These are phyloP conservation scores for Penicillium salamii DNA, from an alignment of 495 filamentous ascomycete species.

Conservation along the genomic window DNA sequence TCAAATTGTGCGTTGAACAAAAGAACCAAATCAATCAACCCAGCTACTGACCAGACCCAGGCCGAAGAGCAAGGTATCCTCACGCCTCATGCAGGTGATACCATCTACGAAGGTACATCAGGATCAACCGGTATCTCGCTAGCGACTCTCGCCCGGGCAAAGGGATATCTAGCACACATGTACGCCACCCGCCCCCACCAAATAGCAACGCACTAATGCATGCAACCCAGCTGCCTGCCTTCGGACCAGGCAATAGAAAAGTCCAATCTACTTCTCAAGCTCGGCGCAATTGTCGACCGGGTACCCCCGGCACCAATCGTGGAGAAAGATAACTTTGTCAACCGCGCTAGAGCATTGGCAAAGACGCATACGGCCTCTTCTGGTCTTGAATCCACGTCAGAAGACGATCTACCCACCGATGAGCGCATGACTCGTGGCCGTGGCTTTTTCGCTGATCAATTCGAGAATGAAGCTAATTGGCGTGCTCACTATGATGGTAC, in stretches of 20 bases:
- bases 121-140: conserved; percentile 93
- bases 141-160: conserved; percentile 80
- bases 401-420: conserved; percentile 12
- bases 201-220: conserved; percentile 13
- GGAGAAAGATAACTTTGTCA: conserved; percentile 89
- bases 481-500: conserved; percentile 77
- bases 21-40: not conserved
- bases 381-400: not conserved
- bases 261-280: conserved; percentile 78
- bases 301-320: conserved; percentile 90
- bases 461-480: conserved; percentile 87
- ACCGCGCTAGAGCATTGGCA: conserved; percentile 78
- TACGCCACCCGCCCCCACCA: conserved; percentile 27
- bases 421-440: conserved; percentile 29
- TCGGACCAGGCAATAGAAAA: conserved; percentile 89
- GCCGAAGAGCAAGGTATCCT: conserved; percentile 80
- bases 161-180: conserved; percentile 91
- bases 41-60: conserved; percentile 22
- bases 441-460: conserved; percentile 96
- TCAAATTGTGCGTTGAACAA: conserved; percentile 48
- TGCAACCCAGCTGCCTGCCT: conserved; percentile 73
- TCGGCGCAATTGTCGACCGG: conserved; percentile 86
- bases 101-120: conserved; percentile 95
- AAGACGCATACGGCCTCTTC: conserved; percentile 63
- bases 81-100: conserved; percentile 78